Conservation (phyloP, 2,329 filamentous ascomycete species). For the Cercospora berteroae region DNA sequence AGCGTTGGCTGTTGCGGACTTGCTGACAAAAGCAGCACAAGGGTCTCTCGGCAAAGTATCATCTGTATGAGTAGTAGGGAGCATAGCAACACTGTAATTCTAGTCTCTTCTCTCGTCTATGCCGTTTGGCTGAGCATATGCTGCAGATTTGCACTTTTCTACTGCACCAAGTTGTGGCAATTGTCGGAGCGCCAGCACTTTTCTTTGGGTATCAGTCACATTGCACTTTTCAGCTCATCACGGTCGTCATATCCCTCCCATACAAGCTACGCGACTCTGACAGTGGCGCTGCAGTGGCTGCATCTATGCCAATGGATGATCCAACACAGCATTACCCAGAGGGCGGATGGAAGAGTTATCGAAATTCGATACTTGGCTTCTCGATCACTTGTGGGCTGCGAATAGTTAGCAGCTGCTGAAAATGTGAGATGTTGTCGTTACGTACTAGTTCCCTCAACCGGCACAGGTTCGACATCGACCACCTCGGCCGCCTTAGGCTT, state of each 20-base stretch:
- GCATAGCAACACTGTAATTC: neutral
- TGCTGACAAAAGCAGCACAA: neutral
- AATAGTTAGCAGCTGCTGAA: neutral
- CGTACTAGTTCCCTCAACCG: slow-evolving; percentile 52
- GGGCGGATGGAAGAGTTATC: too few species aligned
- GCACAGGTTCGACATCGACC: slow-evolving; percentile 57
- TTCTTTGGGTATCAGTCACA: neutral
- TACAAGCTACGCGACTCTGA: neutral
- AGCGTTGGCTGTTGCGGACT: slow-evolving; percentile 1
- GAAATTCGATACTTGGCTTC: neutral
- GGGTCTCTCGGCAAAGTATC: neutral
- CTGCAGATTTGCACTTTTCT: neutral
- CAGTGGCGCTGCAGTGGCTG: neutral
- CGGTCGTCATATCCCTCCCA: neutral
- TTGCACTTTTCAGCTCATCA: neutral
- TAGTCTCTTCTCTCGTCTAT: neutral
- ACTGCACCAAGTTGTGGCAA: neutral
- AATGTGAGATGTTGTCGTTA: neutral
- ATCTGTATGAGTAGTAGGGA: neutral
- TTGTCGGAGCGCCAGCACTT: neutral
- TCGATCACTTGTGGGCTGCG: slow-evolving; percentile 6
- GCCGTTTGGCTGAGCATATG: neutral
- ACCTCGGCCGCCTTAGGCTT: slow-evolving; percentile 60
- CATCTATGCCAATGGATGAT: neutral
- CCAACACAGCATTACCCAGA: neutral